Evolutionary conservation across 768 basidiomycete genomes (phyloP).

Genomic region (Gelatoporia subvermispora): DNA sequence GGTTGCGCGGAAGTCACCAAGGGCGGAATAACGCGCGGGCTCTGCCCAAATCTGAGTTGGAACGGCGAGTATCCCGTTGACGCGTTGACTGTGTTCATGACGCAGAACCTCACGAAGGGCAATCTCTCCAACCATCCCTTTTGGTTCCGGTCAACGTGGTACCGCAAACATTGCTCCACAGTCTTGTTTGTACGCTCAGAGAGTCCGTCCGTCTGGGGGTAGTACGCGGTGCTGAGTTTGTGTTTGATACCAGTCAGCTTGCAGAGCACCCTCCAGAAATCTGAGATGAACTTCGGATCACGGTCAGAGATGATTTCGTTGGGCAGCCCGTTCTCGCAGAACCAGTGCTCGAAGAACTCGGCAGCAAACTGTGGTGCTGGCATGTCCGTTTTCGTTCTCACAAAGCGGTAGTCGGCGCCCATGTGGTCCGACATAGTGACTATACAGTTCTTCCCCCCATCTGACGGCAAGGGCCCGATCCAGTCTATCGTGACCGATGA

Average conservation of each 20-base stretch:
- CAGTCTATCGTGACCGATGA: constrained; percentile 25
- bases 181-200: constrained; percentile 27
- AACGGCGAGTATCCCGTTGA: constrained; percentile 14
- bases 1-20: no score
- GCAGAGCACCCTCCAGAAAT: constrained; percentile 30
- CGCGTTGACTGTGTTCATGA: constrained; percentile 20
- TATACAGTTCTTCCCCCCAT: constrained; percentile 17
- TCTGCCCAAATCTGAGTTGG: no score
- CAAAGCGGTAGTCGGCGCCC: constrained; percentile 7
- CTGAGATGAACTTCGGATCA: constrained; percentile 27
- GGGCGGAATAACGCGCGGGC: no score
- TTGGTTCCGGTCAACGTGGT: constrained; percentile 18
- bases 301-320: constrained; percentile 28
- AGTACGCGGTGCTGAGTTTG: constrained; percentile 29
- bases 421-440: constrained; percentile 16
- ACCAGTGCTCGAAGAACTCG: constrained; percentile 25
- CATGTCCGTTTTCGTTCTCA: constrained; percentile 7
- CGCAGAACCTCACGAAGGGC: constrained; percentile 18
- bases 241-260: constrained; percentile 23
- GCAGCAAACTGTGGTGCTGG: constrained; percentile 13
- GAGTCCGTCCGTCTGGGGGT: constrained; percentile 34
- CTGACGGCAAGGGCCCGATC: constrained; percentile 25
- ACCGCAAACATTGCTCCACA: constrained; percentile 18
- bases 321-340: constrained; percentile 25
- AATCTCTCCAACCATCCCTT: constrained; percentile 10